A percentile compares a stretch with the other conserved stretches of the same genome.
These are phyloP conservation scores for Colletotrichum nymphaeae DNA, from an alignment of 2,329 filamentous ascomycete species.

Conservation along the genomic window DNA sequence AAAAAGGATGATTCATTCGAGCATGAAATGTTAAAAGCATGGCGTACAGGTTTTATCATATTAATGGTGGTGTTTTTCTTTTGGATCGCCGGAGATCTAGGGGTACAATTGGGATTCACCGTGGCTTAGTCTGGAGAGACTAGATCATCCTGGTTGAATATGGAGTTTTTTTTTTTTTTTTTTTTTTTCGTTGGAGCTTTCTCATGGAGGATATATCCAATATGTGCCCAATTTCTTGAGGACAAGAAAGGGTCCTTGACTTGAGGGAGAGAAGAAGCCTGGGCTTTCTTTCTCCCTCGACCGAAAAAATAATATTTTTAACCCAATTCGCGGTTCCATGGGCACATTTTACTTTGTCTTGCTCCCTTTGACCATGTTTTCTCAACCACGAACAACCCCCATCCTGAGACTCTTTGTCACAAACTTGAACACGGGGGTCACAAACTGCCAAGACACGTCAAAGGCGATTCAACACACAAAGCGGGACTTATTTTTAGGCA, in stretches of 20 bases:
- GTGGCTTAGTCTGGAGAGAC: not conserved
- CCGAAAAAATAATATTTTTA: conserved; percentile 13
- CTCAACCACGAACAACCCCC: too few species aligned
- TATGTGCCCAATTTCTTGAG: not conserved
- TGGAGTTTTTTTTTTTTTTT: conserved; percentile 5
- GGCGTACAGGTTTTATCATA: conserved; percentile 6
- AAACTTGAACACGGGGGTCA: not conserved
- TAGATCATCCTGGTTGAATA: not conserved
- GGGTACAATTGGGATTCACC: not conserved
- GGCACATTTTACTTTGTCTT: not conserved
- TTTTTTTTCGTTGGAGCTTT: not conserved
- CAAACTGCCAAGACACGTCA: not conserved
- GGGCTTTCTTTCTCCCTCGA: not conserved
- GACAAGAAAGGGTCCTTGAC: not conserved
- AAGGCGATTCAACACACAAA: not conserved
- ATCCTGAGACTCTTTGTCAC: not conserved
- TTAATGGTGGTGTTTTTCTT: not conserved
- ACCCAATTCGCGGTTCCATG: not conserved
- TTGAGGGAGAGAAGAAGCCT: not conserved
- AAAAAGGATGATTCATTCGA: not conserved
- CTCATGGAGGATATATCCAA: conserved; percentile 32
- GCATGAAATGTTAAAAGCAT: not conserved
- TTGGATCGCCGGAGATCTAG: not conserved
- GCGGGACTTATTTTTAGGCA: not conserved
- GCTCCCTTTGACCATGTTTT: not conserved